phyloP scores from a whole-genome alignment of 306 rosid genomes.

The Psophocarpus tetragonolobus region DNA sequence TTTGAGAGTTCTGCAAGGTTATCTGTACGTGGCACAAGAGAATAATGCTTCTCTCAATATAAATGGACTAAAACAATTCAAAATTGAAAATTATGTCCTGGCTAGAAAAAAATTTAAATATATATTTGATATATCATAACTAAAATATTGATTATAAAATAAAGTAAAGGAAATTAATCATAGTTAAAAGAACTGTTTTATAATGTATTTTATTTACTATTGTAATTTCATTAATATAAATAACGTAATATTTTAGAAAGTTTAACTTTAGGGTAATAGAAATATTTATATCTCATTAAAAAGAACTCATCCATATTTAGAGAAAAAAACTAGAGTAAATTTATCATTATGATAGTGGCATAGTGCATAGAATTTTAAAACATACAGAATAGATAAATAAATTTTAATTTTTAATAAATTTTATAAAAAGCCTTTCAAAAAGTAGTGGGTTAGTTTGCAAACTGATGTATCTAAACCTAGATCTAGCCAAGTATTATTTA shows the following conservation, averaged over 20 bases:
- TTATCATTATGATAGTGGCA: not conserved
- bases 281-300: not conserved
- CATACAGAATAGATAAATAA: not conserved
- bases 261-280: not conserved
- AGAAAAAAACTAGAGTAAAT: not conserved
- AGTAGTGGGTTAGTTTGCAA: not conserved
- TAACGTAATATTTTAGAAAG: not conserved
- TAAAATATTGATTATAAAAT: not conserved
- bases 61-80: not conserved
- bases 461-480: not conserved
- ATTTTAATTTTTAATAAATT: not conserved
- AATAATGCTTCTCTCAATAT: not conserved
- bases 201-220: not conserved
- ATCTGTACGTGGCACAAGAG: not conserved
- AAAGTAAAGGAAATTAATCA: not conserved
- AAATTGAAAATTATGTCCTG: not conserved
- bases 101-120: not conserved
- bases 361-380: not conserved
- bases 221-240: not conserved
- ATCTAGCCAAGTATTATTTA: not conserved
- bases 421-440: not conserved
- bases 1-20: not conserved
- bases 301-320: not conserved
- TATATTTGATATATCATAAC: not conserved
- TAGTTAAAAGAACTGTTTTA: not conserved